phyloP scores from a whole-genome alignment of 805 yeast species.

The Cyberlindnera misumaiensis region DNA sequence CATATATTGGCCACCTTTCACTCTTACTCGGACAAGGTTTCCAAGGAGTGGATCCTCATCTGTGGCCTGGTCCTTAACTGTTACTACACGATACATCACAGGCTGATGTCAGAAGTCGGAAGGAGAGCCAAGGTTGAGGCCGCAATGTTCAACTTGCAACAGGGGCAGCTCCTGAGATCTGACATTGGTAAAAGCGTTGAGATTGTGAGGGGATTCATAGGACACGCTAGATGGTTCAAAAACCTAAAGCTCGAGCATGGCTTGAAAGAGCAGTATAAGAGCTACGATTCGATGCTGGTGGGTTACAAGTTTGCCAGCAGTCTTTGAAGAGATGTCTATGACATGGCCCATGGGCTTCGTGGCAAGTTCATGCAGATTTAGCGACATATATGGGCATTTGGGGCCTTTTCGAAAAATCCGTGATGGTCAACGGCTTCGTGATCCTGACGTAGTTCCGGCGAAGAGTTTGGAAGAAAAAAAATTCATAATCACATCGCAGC shows the following conservation, averaged over 20 bases:
- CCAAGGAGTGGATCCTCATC: conserved; percentile 61
- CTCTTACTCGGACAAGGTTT: conserved; percentile 44
- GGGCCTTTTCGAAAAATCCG: too few species aligned
- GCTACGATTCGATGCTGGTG: conserved; percentile 10
- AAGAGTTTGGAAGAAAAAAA: too few species aligned
- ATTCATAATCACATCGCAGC: too few species aligned
- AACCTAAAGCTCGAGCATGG: conserved; percentile 41
- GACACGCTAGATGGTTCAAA: conserved; percentile 56
- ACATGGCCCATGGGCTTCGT: too few species aligned
- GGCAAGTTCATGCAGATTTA: too few species aligned
- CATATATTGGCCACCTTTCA: conserved; percentile 44
- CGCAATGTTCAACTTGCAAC: conserved; percentile 44
- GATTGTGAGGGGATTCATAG: conserved; percentile 46
- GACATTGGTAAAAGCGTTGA: conserved; percentile 49
- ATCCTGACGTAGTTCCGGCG: too few species aligned
- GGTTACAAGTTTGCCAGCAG: neutral
- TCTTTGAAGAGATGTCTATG: too few species aligned
- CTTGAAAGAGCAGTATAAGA: conserved; percentile 21
- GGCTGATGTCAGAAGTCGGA: conserved; percentile 38
- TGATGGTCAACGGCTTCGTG: too few species aligned
- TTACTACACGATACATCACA: conserved; percentile 46
- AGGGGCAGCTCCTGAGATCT: conserved; percentile 43
- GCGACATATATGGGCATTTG: too few species aligned
- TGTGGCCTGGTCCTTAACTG: conserved; percentile 62
- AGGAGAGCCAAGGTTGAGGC: conserved; percentile 40